Conservation (phyloP, 2,329 filamentous ascomycete species). For the Dothideomycetes sp. region DNA sequence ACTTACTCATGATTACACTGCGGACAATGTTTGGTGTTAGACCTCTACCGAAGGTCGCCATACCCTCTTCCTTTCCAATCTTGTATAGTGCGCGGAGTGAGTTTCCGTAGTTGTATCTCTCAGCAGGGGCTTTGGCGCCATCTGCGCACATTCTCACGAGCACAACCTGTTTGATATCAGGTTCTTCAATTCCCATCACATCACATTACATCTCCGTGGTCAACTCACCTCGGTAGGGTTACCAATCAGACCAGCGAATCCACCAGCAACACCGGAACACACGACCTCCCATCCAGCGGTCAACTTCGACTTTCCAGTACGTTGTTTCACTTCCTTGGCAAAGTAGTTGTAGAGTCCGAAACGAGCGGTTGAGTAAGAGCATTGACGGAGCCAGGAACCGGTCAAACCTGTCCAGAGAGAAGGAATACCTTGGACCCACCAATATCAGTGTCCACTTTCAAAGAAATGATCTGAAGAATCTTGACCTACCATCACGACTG, state of each 20-base stretch:
- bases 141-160: conserved; percentile 12
- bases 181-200: too few relatives aligned
- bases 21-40: conserved; percentile 10
- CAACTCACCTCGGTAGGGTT: conserved; percentile 10
- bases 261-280: conserved; percentile 8
- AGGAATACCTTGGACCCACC: too few relatives aligned
- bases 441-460: too few relatives aligned
- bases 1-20: conserved; percentile 13
- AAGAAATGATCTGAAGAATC: too few relatives aligned
- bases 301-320: conserved; percentile 1
- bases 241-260: conserved; percentile 7
- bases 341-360: conserved; percentile 12
- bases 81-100: conserved; percentile 7
- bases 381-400: conserved; percentile 10
- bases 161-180: too few relatives aligned
- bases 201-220: too few relatives aligned
- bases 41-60: conserved; percentile 11
- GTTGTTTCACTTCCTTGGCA: conserved; percentile 9
- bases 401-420: conserved; percentile 11
- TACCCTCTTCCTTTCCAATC: conserved; percentile 9
- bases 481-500: conserved; percentile 9
- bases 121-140: conserved; percentile 1
- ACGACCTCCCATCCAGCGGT: conserved; percentile 12
- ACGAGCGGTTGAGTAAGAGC: conserved; percentile 10
- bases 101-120: conserved; percentile 11